Evolutionary conservation across 2,329 filamentous ascomycete species (phyloP).

Genomic region (Aspergillus sp.): DNA sequence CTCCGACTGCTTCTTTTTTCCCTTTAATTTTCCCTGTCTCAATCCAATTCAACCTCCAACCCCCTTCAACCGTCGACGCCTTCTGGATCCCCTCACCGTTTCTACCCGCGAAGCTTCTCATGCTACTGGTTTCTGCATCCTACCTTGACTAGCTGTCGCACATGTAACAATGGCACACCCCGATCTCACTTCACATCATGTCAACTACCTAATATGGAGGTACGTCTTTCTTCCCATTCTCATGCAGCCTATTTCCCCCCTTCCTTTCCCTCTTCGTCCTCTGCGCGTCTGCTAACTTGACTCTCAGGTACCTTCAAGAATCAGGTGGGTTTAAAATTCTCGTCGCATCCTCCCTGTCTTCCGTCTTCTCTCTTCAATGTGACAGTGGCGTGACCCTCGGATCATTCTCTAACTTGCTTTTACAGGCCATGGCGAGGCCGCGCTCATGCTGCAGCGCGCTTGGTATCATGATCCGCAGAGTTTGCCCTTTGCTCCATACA

Average conservation of each 20-base stretch:
- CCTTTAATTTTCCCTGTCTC: slow-evolving; percentile 6
- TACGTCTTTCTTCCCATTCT: slow-evolving; percentile 31
- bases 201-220: slow-evolving; percentile 68
- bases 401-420: slow-evolving; percentile 10
- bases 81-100: not conserved
- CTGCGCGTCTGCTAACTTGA: slow-evolving; percentile 7
- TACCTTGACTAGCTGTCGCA: slow-evolving; percentile 27
- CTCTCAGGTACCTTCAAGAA: slow-evolving; percentile 50
- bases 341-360: not conserved
- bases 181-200: slow-evolving; percentile 50
- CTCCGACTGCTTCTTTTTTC: slow-evolving; percentile 4
- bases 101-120: slow-evolving; percentile 19
- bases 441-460: slow-evolving; percentile 56
- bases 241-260: not conserved
- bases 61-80: slow-evolving; percentile 4
- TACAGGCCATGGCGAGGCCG: slow-evolving; percentile 54
- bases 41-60: slow-evolving; percentile 7
- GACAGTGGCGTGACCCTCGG: too few relatives aligned
- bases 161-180: slow-evolving; percentile 41
- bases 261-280: slow-evolving; percentile 13
- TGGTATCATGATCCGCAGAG: slow-evolving; percentile 60
- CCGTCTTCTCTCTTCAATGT: too few relatives aligned
- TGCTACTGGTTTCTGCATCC: slow-evolving; percentile 20
- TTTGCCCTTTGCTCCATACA: slow-evolving; percentile 57
- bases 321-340: slow-evolving; percentile 39